Evolutionary conservation across 83 land plant genomes (phyloP), one percentile per base, ranked within the genome.

Genomic region (Picea mariana): DNA sequence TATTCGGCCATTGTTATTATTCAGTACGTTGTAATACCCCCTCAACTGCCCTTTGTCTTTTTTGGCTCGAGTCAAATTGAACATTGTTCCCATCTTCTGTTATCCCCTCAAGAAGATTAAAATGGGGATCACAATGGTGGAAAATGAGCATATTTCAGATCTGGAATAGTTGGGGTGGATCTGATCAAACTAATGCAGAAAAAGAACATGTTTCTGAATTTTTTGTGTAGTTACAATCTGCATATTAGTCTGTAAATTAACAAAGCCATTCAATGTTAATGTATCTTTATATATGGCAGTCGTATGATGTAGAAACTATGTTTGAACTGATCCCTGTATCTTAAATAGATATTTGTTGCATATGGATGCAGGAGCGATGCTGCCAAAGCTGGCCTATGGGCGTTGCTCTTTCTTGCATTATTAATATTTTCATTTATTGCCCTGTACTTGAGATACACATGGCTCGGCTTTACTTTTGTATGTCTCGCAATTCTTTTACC

Each of bases 361-460:
- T 42, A 31, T 72, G 73, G 78, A 64, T 85, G 83, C 87, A 88
- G 90, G 87, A 63, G 24, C 78, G 90, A 88, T 83, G 84, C 82
- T 58, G 80, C 75, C 62, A 85, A 79, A 64, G 90, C 90, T 67
- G 75, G 83, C 75, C 62, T 80, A 52, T 86, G 77, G 83, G 84
- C 81, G 62, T 66, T 79, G 42, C 44, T 86, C 42, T 88, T 86
- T 83, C 18, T n/a, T 38, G 55, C 80, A 63, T 85, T 88, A 21
- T 21, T 86, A 62, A 20, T 86, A 31, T 86, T 81, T 78, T 88
- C 81, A 23, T 86, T 59, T 61, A 69, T 81, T 60, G 62, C 84
- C 5, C 73, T 88, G 38, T 83, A 86, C 68, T 83, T 72, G n/a
- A 80, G 80, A 79, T 73, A 86, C 60, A 75, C 80, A 55, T 60